Conservation (phyloP, 1,284 basidiomycete species). For the Peniophora sp. region DNA sequence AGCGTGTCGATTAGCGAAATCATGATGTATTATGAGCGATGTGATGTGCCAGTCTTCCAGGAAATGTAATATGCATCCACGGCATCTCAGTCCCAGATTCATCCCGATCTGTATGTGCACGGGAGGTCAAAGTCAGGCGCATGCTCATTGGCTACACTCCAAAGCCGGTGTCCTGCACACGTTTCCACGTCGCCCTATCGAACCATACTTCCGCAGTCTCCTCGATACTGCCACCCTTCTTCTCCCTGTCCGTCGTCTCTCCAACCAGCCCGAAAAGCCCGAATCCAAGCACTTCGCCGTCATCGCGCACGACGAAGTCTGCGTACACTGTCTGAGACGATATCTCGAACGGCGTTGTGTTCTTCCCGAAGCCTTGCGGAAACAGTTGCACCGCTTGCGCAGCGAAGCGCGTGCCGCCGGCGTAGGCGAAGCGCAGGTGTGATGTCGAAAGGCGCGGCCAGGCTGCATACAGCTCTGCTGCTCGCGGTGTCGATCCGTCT, state of each 20-base stretch:
- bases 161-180: no score
- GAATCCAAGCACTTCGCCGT: not conserved
- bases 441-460: constrained; percentile 16
- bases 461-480: constrained; percentile 11
- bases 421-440: constrained; percentile 15
- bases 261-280: not conserved
- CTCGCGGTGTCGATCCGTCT: not conserved
- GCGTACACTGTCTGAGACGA: constrained; percentile 6
- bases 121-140: no score
- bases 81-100: no score
- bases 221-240: constrained; percentile 11
- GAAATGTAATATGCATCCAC: no score
- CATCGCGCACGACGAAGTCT: constrained; percentile 14
- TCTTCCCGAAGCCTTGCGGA: constrained; percentile 17
- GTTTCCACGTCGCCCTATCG: not conserved
- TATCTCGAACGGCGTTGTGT: constrained; percentile 17
- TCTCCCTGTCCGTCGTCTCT: not conserved
- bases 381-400: constrained; percentile 15
- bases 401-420: constrained; percentile 12
- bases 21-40: no score
- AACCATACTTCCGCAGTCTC: constrained; percentile 4
- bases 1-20: no score
- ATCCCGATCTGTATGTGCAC: no score
- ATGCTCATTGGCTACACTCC: no score
- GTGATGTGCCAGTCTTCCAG: no score